Conservation (phyloP, 768 basidiomycete genomes). For the Mycena haematopus region DNA sequence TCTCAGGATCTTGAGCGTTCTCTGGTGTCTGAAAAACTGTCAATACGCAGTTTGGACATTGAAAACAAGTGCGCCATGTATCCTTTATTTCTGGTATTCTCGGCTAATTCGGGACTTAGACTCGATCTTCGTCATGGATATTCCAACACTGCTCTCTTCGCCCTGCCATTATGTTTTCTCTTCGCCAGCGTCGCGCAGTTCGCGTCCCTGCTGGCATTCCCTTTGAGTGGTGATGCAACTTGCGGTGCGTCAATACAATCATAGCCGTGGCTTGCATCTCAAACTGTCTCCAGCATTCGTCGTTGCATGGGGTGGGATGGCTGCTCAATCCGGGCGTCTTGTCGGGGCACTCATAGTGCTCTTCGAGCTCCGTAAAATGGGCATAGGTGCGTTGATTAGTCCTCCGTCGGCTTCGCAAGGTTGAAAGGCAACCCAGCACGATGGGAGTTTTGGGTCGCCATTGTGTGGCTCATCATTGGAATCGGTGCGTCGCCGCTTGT, state of each 20-base stretch:
- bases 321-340: constrained; percentile 44
- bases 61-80: constrained; percentile 20
- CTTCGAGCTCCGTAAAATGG: constrained; percentile 41
- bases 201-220: constrained; percentile 38
- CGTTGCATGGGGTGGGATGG: constrained; percentile 52
- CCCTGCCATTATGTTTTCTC: constrained; percentile 38
- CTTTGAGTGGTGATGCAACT: constrained; percentile 23
- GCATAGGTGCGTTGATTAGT: constrained; percentile 27
- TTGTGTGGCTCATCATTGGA: constrained; percentile 38
- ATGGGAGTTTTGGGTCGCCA: constrained; percentile 42
- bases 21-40: constrained; percentile 21
- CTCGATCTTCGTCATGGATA: constrained; percentile 27
- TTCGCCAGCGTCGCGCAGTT: constrained; percentile 40
- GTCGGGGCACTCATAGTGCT: constrained; percentile 46
- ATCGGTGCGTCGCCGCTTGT: constrained; percentile 39
- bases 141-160: constrained; percentile 30
- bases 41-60: constrained; percentile 19
- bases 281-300: constrained; percentile 43
- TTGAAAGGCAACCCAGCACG: constrained; percentile 14
- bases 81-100: background rate
- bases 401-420: background rate
- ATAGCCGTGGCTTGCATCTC: background rate
- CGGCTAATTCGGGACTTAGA: background rate
- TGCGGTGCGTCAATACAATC: constrained; percentile 27
- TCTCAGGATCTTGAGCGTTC: constrained; percentile 22